A percentile compares a stretch with the other conserved stretches of the same genome.
phyloP scores from a whole-genome alignment of 345 rosid genomes.

The Erucastrum elatum region DNA sequence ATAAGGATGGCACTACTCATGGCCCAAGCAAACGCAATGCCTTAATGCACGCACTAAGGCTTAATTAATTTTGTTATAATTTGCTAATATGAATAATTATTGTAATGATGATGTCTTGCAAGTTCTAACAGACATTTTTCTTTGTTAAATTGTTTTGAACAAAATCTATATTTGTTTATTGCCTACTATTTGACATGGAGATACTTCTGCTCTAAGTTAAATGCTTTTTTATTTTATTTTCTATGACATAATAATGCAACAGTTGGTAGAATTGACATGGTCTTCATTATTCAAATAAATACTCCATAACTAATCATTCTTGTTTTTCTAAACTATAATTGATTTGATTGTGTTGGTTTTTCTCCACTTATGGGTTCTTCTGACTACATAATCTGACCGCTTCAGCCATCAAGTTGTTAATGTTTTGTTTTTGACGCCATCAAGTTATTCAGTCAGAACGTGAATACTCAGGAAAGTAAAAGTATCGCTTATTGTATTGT shows the following conservation, averaged over 20 bases:
- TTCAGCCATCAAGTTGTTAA: background rate
- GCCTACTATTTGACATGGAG: conserved; percentile 5
- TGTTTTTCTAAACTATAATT: background rate
- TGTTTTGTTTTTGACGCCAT: background rate
- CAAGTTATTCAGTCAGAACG: background rate
- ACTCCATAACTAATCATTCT: conserved; percentile 26
- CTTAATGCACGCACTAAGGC: conserved; percentile 18
- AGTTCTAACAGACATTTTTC: background rate
- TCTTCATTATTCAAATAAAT: conserved; percentile 1
- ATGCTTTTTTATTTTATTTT: background rate
- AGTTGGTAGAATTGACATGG: conserved; percentile 24
- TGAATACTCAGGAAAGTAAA: background rate
- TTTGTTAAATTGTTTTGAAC: background rate
- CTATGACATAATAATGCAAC: conserved; percentile 19
- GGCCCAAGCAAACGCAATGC: conserved; percentile 14
- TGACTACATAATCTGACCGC: background rate
- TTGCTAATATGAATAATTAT: background rate
- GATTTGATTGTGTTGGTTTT: conserved; percentile 12
- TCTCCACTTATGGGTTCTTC: conserved; percentile 15
- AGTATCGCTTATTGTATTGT: conserved; percentile 4
- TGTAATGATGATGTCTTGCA: conserved; percentile 12
- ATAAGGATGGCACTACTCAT: conserved; percentile 25
- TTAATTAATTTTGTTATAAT: background rate
- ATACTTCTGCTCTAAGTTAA: background rate
- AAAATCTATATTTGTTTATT: background rate